Evolutionary conservation across 176 grass and related monocot species (phyloP), one percentile per base, ranked within the genome.

Genomic region (Eleusine coracana): DNA sequence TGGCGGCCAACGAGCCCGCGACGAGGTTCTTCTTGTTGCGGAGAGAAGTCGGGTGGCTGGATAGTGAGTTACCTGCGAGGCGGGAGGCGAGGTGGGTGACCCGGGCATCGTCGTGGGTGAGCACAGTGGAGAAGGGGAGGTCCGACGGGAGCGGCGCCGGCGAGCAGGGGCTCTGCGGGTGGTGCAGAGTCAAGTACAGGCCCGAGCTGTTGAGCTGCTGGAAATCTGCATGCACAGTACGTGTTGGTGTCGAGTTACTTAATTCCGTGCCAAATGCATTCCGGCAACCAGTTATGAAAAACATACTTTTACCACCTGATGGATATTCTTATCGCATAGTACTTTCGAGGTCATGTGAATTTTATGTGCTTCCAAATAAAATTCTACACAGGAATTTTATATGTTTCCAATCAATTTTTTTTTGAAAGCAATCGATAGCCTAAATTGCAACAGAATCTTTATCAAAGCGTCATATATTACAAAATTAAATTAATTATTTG

Each of bases 141-240:
- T 82, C 79, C 13, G 66, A 39, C 3, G 81, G 88, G n/a, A 90
- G 77, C 0, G 90, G 86, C 23, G 92, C 95, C 49, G 92, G 92
- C 31, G 92, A 91, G 83, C 96, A 98, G 55, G 88, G 87, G 84
- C 87, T 87, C 69, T 68, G 84, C 27, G 89, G 81, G 73, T 94
- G 89, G 78, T 89, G 89, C 68, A 94, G 89, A 20, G 87, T 77
- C 73, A 94, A 69, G 92, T 94, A 89, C 28, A 94, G 62, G 6
- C 92, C 87, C 3, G 84, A 89, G 77, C 77, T 87, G 81, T 94
- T 90, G 36, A 76, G 67, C 23, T 94, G 77, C 28, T 66, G 80
- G 50, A 89, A 86, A 59, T 50, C 88, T 89, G 67, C 78, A 70
- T 4, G 12, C 18, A 36, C 18, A 2, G 15, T 34, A 34, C 31